These are phyloP conservation scores for Aspergillus sparsus DNA, from an alignment of 495 filamentous ascomycete species.

Conservation along the genomic window DNA sequence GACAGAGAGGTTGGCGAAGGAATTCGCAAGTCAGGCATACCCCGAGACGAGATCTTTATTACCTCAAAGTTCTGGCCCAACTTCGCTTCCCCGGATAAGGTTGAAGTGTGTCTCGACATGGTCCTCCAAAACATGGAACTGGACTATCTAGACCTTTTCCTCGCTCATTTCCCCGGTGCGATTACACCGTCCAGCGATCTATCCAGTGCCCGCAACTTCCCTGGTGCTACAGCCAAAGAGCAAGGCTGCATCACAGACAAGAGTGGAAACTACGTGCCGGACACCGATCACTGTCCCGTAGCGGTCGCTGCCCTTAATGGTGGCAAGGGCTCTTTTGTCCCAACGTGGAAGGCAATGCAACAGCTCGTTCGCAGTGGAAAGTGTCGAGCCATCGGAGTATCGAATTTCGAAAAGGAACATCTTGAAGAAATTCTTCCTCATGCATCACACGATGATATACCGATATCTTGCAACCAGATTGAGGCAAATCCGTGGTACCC, in stretches of 20 bases:
- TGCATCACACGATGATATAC: too few species aligned
- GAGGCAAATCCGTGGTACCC: too few species aligned
- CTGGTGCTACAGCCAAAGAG: too few species aligned
- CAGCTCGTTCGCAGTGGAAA: conserved; percentile 54
- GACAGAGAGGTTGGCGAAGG: conserved; percentile 18
- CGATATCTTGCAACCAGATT: too few species aligned
- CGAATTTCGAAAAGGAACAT: too few species aligned
- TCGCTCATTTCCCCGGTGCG: conserved; percentile 65
- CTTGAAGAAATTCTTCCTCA: too few species aligned
- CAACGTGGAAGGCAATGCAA: conserved; percentile 67
- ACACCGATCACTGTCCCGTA: too few species aligned
- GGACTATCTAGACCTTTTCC: conserved; percentile 66
- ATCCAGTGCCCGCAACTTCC: too few species aligned
- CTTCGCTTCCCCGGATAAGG: conserved; percentile 61
- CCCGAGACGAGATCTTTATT: conserved; percentile 57
- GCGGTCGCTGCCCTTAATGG: conserved; percentile 41
- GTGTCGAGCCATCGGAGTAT: conserved; percentile 67
- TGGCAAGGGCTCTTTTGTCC: conserved; percentile 26
- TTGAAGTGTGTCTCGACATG: conserved; percentile 55
- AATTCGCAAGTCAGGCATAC: conserved; percentile 20
- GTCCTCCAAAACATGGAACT: conserved; percentile 60
- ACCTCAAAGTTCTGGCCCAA: conserved; percentile 70
- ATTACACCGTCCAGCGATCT: conserved; percentile 38
- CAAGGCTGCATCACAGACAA: too few species aligned
- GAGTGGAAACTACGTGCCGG: too few species aligned